Evolutionary conservation across 148 eudicot genomes (phyloP), one percentile per base, ranked within the genome.

Genomic region (Limonium bicolor): DNA sequence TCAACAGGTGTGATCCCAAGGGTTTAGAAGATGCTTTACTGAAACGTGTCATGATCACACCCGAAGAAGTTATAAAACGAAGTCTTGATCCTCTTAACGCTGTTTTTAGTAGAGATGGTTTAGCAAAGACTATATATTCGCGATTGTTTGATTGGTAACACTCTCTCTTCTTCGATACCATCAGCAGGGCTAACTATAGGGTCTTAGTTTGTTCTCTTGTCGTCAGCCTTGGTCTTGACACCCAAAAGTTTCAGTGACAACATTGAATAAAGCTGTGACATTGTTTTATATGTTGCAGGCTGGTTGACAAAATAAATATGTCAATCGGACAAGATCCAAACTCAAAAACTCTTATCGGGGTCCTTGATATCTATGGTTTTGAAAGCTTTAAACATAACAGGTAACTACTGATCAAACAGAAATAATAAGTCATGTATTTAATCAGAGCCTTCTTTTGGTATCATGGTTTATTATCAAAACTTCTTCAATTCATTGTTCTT

Each of bases 371-470:
- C 27, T 85, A 92, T 55, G 99, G 99, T 53, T 92, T 92, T 65
- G 99, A 92, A 64, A 92, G 99, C 74, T 92, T 92, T 53, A 85
- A 85, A 73, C 71, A 76, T 58, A 92, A 92, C 73, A 92, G 99
- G 99, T 81, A 53, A 35, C 50, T 24, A 9, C 27, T 29, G 16
- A 26, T n/a, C 38, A 10, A 22, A 41, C 28, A 14, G 24, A 6
- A 26, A 47, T 12, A 12, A 46, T 20, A 22, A 5, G 25, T 7
- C 33, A 29, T 29, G 25, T 27, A 25, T 19, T 11, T 47, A 20
- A 4, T 21, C 35, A 22, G 26, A 18, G 12, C 11, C 25, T 21
- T 40, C 12, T 10, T 22, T 27, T 41, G 52, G 36, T 26, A 32
- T 22, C 29, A 4, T 41, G 6, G 10, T 29, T 22, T 41, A 23